A percentile compares a stretch with the other conserved stretches of the same genome.
phyloP scores from a whole-genome alignment of 495 filamentous ascomycete species.

The Neurospora hispaniola region DNA sequence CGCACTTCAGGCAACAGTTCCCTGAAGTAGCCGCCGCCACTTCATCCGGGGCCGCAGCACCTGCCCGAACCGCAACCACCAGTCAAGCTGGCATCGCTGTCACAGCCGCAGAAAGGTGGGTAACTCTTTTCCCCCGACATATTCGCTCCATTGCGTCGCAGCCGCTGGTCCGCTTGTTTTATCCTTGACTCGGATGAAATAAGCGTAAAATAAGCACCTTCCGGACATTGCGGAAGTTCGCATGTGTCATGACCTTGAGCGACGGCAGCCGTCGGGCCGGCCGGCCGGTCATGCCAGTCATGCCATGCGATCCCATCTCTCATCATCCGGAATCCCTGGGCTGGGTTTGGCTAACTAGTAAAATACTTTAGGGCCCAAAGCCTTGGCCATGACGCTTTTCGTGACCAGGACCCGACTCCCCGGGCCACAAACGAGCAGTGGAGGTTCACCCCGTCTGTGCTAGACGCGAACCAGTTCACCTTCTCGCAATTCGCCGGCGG shows the following conservation, averaged over 20 bases:
- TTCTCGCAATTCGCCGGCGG: constrained; percentile 62
- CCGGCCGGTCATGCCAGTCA: neutral
- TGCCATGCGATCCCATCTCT: neutral
- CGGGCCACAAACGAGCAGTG: constrained; percentile 65
- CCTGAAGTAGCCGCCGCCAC: constrained; percentile 45
- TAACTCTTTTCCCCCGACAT: constrained; percentile 1
- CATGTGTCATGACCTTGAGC: neutral
- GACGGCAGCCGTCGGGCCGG: neutral
- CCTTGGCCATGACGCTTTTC: constrained; percentile 42
- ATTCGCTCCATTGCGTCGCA: neutral
- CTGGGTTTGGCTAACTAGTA: constrained; percentile 3
- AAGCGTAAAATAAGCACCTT: neutral
- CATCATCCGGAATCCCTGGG: neutral
- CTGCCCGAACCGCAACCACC: constrained; percentile 27
- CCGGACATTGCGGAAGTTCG: neutral
- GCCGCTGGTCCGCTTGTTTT: neutral
- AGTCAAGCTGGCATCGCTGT: constrained; percentile 30
- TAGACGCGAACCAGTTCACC: constrained; percentile 74
- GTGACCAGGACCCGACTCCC: constrained; percentile 73
- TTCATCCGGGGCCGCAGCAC: constrained; percentile 20
- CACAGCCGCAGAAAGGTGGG: constrained; percentile 42
- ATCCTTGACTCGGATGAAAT: neutral
- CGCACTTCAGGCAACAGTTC: constrained; percentile 71
- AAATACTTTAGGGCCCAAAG: constrained; percentile 22
- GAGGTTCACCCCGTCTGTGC: constrained; percentile 75